These are phyloP conservation scores for Fusarium euwallaceae DNA, from an alignment of 2,329 filamentous ascomycete species.

Conservation along the genomic window DNA sequence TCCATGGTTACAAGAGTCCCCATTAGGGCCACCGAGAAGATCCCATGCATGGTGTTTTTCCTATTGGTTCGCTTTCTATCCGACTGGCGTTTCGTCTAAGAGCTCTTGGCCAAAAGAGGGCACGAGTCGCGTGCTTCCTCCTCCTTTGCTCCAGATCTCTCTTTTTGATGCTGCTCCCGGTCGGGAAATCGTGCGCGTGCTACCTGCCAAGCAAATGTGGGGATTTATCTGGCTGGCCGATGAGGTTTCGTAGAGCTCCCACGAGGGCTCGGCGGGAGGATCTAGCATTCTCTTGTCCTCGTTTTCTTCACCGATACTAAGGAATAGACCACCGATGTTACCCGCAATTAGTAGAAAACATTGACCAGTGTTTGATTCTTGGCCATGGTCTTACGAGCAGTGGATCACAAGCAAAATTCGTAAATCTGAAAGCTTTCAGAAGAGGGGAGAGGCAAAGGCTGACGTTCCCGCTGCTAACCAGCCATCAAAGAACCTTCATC, in stretches of 20 bases:
- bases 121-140: constrained; percentile 38
- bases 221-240: neutral
- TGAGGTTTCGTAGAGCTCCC: constrained; percentile 11
- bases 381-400: constrained; percentile 1
- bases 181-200: neutral
- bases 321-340: neutral
- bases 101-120: constrained; percentile 20
- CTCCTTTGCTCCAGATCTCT: neutral
- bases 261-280: constrained; percentile 5
- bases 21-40: constrained; percentile 22
- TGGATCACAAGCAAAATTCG: neutral
- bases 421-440: too few relatives aligned
- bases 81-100: constrained; percentile 11
- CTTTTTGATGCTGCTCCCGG: too few relatives aligned
- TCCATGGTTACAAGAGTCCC: neutral
- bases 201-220: neutral
- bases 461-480: neutral
- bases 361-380: neutral
- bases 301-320: neutral
- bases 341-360: neutral
- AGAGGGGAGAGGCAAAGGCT: neutral
- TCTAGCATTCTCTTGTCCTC: neutral
- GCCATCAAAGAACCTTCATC: neutral
- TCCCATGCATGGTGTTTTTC: constrained; percentile 18
- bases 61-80: constrained; percentile 24